Evolutionary conservation across 192 early-diverging fungal species (phyloP).

Genomic region (Umbelopsis vinacea): DNA sequence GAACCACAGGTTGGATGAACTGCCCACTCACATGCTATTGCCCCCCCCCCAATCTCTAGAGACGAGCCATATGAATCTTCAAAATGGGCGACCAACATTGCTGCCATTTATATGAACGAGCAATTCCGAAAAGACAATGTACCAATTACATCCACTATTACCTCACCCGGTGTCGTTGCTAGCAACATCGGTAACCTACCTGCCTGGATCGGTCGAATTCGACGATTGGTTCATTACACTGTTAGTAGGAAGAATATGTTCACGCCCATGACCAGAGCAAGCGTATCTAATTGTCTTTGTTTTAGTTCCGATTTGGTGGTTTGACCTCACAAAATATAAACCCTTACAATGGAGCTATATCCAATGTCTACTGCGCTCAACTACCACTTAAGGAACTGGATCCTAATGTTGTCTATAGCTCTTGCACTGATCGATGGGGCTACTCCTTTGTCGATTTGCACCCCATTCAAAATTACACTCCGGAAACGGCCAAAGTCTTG

Average conservation of each 20-base stretch:
- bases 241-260: not conserved
- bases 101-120: constrained; percentile 46
- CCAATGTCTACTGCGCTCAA: constrained; percentile 53
- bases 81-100: constrained; percentile 56
- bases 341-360: constrained; percentile 47
- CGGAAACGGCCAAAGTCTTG: constrained; percentile 3
- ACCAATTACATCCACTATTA: constrained; percentile 49
- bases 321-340: constrained; percentile 53
- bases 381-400: constrained; percentile 7
- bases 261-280: not conserved
- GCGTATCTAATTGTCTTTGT: not conserved
- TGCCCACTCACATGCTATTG: not conserved
- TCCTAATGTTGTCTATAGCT: constrained; percentile 11
- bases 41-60: constrained; percentile 14
- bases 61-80: constrained; percentile 59
- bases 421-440: constrained; percentile 33
- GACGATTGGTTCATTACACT: constrained; percentile 31
- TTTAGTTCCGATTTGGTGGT: constrained; percentile 45
- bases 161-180: constrained; percentile 61
- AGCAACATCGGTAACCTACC: constrained; percentile 52
- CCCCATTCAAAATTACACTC: constrained; percentile 7
- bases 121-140: constrained; percentile 19
- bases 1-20: not conserved
- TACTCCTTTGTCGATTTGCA: constrained; percentile 27
- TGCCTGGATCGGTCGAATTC: constrained; percentile 34